Evolutionary conservation across 805 yeast species (phyloP).

Genomic region (Myxozyma kluyveri): DNA sequence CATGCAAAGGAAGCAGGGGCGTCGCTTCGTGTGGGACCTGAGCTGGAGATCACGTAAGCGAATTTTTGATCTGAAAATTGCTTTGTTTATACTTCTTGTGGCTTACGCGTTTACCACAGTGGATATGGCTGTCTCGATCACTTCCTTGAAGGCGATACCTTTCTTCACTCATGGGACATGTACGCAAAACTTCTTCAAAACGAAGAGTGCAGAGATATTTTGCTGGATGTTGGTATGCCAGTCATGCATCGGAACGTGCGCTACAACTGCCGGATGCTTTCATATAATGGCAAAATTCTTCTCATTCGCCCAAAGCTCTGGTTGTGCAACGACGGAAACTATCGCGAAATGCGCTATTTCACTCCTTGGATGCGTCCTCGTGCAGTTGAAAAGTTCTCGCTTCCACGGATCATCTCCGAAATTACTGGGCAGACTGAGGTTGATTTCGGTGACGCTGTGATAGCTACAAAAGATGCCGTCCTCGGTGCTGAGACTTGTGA

Average conservation of each 20-base stretch:
- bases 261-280: slow-evolving; percentile 85
- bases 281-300: slow-evolving; percentile 73
- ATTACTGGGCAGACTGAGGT: slow-evolving; percentile 67
- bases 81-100: not conserved
- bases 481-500: slow-evolving; percentile 99
- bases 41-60: slow-evolving; percentile 79
- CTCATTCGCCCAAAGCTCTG: slow-evolving; percentile 89
- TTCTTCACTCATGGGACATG: slow-evolving; percentile 92
- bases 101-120: slow-evolving; percentile 1
- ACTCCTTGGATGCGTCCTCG: slow-evolving; percentile 89
- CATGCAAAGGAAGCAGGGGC: slow-evolving; percentile 78
- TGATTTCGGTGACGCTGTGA: slow-evolving; percentile 85
- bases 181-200: slow-evolving; percentile 70
- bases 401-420: slow-evolving; percentile 68
- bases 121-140: slow-evolving; percentile 80
- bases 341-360: slow-evolving; percentile 95
- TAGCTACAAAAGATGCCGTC: slow-evolving; percentile 79
- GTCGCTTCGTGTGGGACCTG: slow-evolving; percentile 90
- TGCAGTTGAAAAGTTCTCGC: slow-evolving; percentile 64
- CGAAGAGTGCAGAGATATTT: slow-evolving; percentile 67
- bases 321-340: slow-evolving; percentile 96
- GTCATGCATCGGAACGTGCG: slow-evolving; percentile 80
- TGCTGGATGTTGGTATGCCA: slow-evolving; percentile 95
- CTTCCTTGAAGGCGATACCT: slow-evolving; percentile 84
- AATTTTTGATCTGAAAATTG: not conserved